Evolutionary conservation across 1,284 basidiomycete species (phyloP).

Genomic region (Austroboletus olivaceoglutinosus): DNA sequence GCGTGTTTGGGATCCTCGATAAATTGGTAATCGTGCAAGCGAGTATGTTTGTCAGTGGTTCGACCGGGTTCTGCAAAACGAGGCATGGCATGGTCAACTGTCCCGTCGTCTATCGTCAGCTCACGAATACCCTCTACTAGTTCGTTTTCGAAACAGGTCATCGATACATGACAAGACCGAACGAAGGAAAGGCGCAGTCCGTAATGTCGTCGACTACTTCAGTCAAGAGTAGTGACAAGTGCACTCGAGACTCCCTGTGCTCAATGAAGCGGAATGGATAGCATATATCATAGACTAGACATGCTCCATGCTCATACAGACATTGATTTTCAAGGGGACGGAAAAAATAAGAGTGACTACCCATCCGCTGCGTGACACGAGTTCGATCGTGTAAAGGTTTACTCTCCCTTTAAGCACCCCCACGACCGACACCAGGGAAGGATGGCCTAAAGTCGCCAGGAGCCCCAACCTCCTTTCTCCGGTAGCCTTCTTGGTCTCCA

Average conservation of each 20-base stretch:
- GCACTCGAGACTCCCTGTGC: too few species aligned
- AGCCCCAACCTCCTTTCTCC: slow-evolving; percentile 80
- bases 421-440: slow-evolving; percentile 86
- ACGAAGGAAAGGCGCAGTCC: slow-evolving; percentile 6
- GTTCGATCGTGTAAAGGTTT: not conserved
- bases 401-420: slow-evolving; percentile 66
- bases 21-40: slow-evolving; percentile 46
- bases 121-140: slow-evolving; percentile 3
- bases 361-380: slow-evolving; percentile 7
- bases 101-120: not conserved
- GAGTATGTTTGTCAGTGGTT: slow-evolving; percentile 45
- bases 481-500: slow-evolving; percentile 87
- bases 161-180: slow-evolving; percentile 20
- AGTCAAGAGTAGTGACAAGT: slow-evolving; percentile 15
- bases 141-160: slow-evolving; percentile 28
- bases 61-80: slow-evolving; percentile 37
- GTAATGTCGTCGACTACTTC: slow-evolving; percentile 29
- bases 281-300: slow-evolving; percentile 39
- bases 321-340: slow-evolving; percentile 31
- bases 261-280: slow-evolving; percentile 17
- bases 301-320: slow-evolving; percentile 41
- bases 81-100: slow-evolving; percentile 38
- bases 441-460: slow-evolving; percentile 80
- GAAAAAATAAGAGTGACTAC: not conserved
- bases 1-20: slow-evolving; percentile 48